These are phyloP conservation scores for Paramecium tetraurelia DNA, from an alignment of 73 alveolate genomes.

Conservation along the genomic window DNA sequence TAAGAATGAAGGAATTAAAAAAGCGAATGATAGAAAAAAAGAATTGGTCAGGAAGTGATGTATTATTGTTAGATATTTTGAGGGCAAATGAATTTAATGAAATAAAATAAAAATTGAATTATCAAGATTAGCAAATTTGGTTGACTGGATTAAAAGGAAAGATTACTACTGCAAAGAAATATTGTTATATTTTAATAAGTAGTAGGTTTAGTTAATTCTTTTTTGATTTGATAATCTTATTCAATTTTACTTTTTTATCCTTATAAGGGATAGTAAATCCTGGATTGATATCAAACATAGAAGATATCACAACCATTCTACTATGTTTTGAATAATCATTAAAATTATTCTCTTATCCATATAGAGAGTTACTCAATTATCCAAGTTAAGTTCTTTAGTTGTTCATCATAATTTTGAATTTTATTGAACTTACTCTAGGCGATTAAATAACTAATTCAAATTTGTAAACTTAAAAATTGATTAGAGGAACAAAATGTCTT, in stretches of 20 bases:
- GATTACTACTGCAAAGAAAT: neutral
- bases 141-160: neutral
- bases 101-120: neutral
- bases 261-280: neutral
- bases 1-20: neutral
- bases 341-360: neutral
- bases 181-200: neutral
- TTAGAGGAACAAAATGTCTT: neutral
- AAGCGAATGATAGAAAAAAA: neutral
- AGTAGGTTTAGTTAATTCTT: neutral
- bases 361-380: neutral
- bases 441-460: neutral
- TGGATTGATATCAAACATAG: neutral
- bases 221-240: neutral
- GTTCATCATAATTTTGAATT: neutral
- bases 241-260: neutral
- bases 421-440: neutral
- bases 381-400: neutral
- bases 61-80: neutral
- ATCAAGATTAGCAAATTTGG: neutral
- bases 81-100: neutral
- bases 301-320: neutral
- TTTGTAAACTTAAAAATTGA: neutral
- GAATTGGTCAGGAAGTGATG: conserved; percentile 4
- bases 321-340: neutral